phyloP scores from a whole-genome alignment of 176 grass and related monocot genomes.

The Triticum monococcum region DNA sequence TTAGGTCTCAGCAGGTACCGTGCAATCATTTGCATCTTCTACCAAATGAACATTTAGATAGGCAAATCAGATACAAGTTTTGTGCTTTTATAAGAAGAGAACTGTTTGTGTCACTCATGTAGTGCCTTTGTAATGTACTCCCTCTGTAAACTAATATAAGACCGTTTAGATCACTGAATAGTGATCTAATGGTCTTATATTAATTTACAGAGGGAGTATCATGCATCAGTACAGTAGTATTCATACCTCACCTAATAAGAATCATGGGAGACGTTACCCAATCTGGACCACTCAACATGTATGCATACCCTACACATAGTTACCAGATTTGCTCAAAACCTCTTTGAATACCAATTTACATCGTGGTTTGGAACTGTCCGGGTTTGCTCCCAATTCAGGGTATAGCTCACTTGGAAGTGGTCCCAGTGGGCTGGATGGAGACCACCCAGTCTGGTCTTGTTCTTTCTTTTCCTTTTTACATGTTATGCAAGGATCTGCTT shows the following conservation, averaged over 20 bases:
- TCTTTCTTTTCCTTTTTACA: neutral
- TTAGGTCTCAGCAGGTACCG: slow-evolving; percentile 1
- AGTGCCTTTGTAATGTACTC: neutral
- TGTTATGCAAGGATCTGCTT: neutral
- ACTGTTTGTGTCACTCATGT: neutral
- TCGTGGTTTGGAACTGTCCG: neutral
- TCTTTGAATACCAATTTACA: neutral
- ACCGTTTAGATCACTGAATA: no score
- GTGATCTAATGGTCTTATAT: no score
- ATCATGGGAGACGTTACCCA: neutral
- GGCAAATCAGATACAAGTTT: slow-evolving; percentile 5
- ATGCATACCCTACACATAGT: neutral
- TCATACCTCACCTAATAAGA: neutral
- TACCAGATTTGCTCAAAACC: neutral
- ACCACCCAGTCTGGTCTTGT: neutral
- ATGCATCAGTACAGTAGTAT: neutral
- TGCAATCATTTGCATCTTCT: neutral
- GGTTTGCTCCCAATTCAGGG: neutral
- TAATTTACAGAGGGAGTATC: no score
- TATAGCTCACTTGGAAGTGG: neutral
- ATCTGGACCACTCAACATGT: neutral
- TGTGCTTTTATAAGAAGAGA: neutral
- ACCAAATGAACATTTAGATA: neutral
- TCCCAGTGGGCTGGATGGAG: neutral
- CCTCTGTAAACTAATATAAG: no score